These are phyloP conservation scores for Saccharomycopsis sp. DNA, from an alignment of 805 yeast species.

Conservation along the genomic window DNA sequence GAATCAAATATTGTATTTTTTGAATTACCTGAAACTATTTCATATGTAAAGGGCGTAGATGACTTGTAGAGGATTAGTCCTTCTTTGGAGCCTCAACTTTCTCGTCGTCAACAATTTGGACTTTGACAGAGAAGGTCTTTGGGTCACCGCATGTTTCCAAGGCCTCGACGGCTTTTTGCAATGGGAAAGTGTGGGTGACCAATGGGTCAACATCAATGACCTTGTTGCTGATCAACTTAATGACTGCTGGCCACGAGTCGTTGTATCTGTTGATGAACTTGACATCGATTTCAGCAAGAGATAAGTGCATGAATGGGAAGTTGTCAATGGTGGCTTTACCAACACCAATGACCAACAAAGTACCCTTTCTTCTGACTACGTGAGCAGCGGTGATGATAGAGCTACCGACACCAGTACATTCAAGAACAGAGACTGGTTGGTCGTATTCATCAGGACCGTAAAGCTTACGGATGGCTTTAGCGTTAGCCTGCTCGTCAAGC, in stretches of 20 bases:
- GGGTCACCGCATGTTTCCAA: slow-evolving; percentile 24
- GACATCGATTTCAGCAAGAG: slow-evolving; percentile 45
- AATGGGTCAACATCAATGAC: slow-evolving; percentile 38
- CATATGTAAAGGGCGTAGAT: too few species aligned
- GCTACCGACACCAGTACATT: slow-evolving; percentile 49
- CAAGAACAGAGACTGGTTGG: slow-evolving; percentile 40
- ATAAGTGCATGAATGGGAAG: slow-evolving; percentile 49
- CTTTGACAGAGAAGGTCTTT: slow-evolving; percentile 13
- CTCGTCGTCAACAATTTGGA: slow-evolving; percentile 12
- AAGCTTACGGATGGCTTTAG: slow-evolving; percentile 30
- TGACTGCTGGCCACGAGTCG: slow-evolving; percentile 52
- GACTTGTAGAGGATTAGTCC: neutral
- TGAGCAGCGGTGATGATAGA: slow-evolving; percentile 42
- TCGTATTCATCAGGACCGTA: slow-evolving; percentile 33
- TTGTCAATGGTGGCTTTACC: slow-evolving; percentile 40
- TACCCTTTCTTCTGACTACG: slow-evolving; percentile 41
- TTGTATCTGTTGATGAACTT: slow-evolving; percentile 48
- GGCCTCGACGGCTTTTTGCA: slow-evolving; percentile 44
- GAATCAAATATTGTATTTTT: neutral
- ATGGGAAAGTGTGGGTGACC: slow-evolving; percentile 42
- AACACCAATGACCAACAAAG: slow-evolving; percentile 44
- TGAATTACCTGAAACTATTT: too few species aligned
- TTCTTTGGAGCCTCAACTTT: slow-evolving; percentile 2
- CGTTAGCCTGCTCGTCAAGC: slow-evolving; percentile 32
- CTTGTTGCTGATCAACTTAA: slow-evolving; percentile 39